These are phyloP conservation scores for Coemansia sp. DNA, from an alignment of 371 early-diverging fungal species.

Conservation along the genomic window DNA sequence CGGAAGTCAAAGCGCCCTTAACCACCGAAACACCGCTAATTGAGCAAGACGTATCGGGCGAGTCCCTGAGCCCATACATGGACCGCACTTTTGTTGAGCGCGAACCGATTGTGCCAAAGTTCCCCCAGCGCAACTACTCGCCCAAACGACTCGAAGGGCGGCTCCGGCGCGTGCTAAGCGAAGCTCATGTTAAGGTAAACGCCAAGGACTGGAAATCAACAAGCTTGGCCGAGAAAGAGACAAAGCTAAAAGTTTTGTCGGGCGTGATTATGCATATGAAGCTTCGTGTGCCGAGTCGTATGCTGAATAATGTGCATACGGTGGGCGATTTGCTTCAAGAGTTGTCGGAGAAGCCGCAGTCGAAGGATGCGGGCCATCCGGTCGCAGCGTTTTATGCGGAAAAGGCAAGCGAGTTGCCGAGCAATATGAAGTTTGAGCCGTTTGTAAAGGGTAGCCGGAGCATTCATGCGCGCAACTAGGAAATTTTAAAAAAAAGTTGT, in stretches of 20 bases:
- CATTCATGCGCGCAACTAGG: conserved; percentile 47
- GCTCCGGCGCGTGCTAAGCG: conserved; percentile 8
- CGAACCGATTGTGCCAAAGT: conserved; percentile 9
- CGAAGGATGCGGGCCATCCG: conserved; percentile 51
- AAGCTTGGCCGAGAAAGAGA: conserved; percentile 11
- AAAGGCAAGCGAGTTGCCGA: conserved; percentile 42
- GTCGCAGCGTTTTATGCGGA: conserved; percentile 53
- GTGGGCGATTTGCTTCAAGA: conserved; percentile 52
- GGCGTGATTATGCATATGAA: conserved; percentile 34
- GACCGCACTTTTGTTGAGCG: not conserved
- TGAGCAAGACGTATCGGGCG: not conserved
- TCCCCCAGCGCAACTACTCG: conserved; percentile 23
- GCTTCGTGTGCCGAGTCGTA: conserved; percentile 46
- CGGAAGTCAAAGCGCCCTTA: too few relatives aligned
- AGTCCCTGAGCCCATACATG: not conserved
- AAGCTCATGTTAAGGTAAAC: conserved; percentile 12
- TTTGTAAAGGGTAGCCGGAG: conserved; percentile 50
- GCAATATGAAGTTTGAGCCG: conserved; percentile 56
- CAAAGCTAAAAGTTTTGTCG: conserved; percentile 37
- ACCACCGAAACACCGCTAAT: not conserved
- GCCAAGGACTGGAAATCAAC: conserved; percentile 35
- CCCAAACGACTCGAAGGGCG: conserved; percentile 16
- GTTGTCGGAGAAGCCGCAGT: conserved; percentile 34
- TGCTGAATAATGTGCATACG: conserved; percentile 55
- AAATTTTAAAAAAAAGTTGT: not conserved